These are phyloP conservation scores for Aegilops longissima DNA, from an alignment of 176 grass and related monocot species.

Conservation along the genomic window DNA sequence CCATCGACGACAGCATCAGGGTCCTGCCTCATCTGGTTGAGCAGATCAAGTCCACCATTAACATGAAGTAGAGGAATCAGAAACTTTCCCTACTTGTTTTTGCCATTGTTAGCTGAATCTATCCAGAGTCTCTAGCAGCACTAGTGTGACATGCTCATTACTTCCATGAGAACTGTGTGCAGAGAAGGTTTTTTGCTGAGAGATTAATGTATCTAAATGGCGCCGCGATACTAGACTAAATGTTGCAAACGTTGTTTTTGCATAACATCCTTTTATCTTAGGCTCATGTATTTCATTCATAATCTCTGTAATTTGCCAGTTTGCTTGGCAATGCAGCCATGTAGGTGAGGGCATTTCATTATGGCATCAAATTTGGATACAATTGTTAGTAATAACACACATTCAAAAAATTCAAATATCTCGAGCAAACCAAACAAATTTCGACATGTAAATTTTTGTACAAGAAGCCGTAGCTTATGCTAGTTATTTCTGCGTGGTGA, in stretches of 20 bases:
- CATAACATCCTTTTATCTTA: not conserved
- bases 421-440: not conserved
- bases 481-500: not conserved
- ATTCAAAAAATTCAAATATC: not conserved
- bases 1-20: constrained; percentile 74
- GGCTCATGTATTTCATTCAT: not conserved
- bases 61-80: constrained; percentile 47
- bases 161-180: not conserved
- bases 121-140: not conserved
- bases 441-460: not conserved
- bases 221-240: not conserved
- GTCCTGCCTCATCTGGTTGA: constrained; percentile 68
- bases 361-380: not conserved
- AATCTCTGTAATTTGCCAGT: no score
- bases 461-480: not conserved
- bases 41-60: constrained; percentile 64
- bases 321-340: no score
- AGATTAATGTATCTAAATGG: not conserved
- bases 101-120: not conserved
- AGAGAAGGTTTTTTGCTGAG: not conserved
- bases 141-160: not conserved
- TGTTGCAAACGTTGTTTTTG: not conserved
- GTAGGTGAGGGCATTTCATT: no score
- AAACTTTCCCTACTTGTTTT: not conserved
- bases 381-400: not conserved